Conservation (phyloP, 352 stramenopile genomes). For the Globisporangium parvum region DNA sequence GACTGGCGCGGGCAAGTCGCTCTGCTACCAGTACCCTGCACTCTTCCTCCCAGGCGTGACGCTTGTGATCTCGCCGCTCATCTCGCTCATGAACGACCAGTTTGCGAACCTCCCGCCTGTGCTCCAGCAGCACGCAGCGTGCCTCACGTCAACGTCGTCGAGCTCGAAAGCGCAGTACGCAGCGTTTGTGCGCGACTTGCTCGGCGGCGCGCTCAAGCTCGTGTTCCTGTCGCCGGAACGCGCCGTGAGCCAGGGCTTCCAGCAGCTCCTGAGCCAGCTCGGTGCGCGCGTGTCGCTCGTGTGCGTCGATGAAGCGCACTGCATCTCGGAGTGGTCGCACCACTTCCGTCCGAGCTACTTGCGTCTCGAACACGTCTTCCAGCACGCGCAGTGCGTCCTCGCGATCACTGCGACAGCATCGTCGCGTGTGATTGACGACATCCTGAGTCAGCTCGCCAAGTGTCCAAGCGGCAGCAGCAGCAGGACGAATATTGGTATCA, state of each 20-base stretch:
- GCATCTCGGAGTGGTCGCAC: constrained; percentile 93
- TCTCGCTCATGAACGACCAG: constrained; percentile 93
- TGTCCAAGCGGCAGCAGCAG: background rate
- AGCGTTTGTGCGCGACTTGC: constrained; percentile 56
- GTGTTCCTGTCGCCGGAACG: constrained; percentile 91
- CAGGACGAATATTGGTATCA: background rate
- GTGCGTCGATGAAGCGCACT: constrained; percentile 94
- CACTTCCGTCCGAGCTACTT: constrained; percentile 91
- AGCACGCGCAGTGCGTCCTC: constrained; percentile 67
- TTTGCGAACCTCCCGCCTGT: constrained; percentile 71
- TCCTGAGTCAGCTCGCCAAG: constrained; percentile 47
- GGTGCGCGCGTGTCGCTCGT: constrained; percentile 67
- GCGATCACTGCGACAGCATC: constrained; percentile 93
- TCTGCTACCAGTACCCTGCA: constrained; percentile 96
- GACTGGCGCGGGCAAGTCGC: constrained; percentile 97
- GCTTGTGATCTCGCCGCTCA: constrained; percentile 90
- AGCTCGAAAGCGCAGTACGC: constrained; percentile 60
- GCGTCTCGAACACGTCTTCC: constrained; percentile 48
- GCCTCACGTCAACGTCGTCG: constrained; percentile 35
- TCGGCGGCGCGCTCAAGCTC: constrained; percentile 62
- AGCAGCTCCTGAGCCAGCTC: constrained; percentile 44
- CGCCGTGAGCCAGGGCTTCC: constrained; percentile 77
- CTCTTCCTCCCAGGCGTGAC: constrained; percentile 84
- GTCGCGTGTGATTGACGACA: constrained; percentile 60
- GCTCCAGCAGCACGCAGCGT: constrained; percentile 49